Base-by-base conservation (phyloP, 2,329 filamentous ascomycete species). In the Cladosporium cucumerinum region DNA sequence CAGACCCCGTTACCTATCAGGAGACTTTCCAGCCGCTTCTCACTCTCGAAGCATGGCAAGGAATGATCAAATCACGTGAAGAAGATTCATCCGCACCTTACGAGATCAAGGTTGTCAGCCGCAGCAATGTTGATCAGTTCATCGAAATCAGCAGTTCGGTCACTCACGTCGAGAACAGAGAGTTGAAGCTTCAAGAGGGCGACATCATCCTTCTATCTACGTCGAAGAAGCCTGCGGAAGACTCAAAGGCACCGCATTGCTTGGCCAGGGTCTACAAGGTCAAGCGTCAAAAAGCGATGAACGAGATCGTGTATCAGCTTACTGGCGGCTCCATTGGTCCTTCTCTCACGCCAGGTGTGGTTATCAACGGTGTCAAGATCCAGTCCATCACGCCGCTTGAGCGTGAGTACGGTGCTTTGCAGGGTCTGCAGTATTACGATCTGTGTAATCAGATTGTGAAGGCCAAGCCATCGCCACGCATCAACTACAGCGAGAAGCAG, bases 361-460 rank as follows among this genome's bases (percentile, higher is more conserved):
- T 86, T 46, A 82, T 97, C 0, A 85, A 87, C 71, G 93, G 88
- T 2, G 83, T 91, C 65, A 96, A 96, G 74, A 88, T 99, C 69
- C 92, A 93, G 62, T 97, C 94, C 66, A 90, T 99, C 82, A 96
- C 90, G 1, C 95, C 95, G 0, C 89, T 98, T 60, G 94, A 99
- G 80, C 89, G 95, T 76, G 95, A 99, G 78, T 99, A 93, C 76
- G 95, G 93, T 64, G 92, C 95, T 0, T 80, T 99, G 32, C 90
- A 93, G 79, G 94, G 91, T 72, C 78, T 99, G 68, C 90, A 96
- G 76, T 98, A 96, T 77, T 99, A 98, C 72, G 95, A 99, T 77
- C 83, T 99, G 23, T 96, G 94, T 81, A 90, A 94, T 65, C 95
- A 99, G 78, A 91, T 99, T 64, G 82, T 96, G 57, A 88, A 88